Evolutionary conservation across 1,284 basidiomycete species (phyloP).

Genomic region (Porogramme epimiltina): DNA sequence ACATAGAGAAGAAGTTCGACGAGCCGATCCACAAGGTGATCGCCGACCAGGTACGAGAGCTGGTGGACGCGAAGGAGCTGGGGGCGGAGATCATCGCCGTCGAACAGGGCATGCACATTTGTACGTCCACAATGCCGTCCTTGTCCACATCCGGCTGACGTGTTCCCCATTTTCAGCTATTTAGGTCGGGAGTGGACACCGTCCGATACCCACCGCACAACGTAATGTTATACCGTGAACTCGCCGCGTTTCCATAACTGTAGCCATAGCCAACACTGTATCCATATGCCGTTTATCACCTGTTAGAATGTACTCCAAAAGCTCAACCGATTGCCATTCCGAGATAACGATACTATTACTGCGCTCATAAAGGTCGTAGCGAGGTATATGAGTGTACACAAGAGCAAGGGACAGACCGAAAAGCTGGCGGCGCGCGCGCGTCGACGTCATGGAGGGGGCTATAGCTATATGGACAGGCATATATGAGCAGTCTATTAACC

Average conservation of each 20-base stretch:
- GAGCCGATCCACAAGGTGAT: conserved; percentile 60
- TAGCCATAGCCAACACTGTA: conserved; percentile 38
- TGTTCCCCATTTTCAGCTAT: conserved; percentile 2
- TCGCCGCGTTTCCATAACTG: conserved; percentile 21
- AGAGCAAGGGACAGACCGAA: conserved; percentile 18
- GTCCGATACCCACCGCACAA: too few relatives aligned
- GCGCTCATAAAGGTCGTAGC: conserved; percentile 29
- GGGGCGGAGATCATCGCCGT: conserved; percentile 66
- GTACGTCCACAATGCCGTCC: conserved; percentile 36
- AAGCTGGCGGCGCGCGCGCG: conserved; percentile 3
- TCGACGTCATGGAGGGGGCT: conserved; percentile 2
- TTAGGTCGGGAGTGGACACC: neutral
- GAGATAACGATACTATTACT: conserved; percentile 24
- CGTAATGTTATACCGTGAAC: neutral
- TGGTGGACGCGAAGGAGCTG: conserved; percentile 56
- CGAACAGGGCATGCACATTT: conserved; percentile 73
- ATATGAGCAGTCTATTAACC: conserved; percentile 14
- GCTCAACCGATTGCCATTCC: neutral
- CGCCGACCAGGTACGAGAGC: conserved; percentile 56
- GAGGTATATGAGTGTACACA: conserved; percentile 29
- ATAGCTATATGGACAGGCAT: conserved; percentile 9
- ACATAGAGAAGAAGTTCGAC: conserved; percentile 42
- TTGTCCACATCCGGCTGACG: neutral
- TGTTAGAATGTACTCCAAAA: too few relatives aligned
- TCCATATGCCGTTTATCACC: conserved; percentile 26